A percentile compares a stretch with the other conserved stretches of the same genome.
phyloP scores from a whole-genome alignment of 169 alveolate genomes.

The Babesia gibsoni region DNA sequence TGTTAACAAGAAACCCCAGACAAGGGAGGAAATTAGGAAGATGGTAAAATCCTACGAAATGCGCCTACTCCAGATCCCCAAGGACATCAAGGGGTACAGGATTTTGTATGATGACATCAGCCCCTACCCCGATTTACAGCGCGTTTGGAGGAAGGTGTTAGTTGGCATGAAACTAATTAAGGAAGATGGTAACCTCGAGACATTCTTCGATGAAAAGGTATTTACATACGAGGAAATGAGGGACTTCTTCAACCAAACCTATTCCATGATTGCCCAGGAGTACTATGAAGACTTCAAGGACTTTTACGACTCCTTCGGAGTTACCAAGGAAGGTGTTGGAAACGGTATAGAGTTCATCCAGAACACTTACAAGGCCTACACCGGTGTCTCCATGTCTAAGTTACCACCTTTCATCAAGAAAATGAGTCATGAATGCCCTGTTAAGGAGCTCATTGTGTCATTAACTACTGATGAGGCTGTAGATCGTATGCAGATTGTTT shows the following conservation, averaged over 20 bases:
- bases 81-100: conserved; percentile 47
- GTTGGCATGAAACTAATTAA: conserved; percentile 38
- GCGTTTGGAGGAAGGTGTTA: conserved; percentile 46
- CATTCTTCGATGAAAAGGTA: conserved; percentile 35
- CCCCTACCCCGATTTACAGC: conserved; percentile 39
- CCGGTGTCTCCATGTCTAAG: conserved; percentile 53
- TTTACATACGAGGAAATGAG: conserved; percentile 47
- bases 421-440: conserved; percentile 41
- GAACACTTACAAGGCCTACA: conserved; percentile 37
- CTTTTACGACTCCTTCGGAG: conserved; percentile 52
- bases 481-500: conserved; percentile 41
- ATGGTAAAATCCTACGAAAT: conserved; percentile 30
- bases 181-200: conserved; percentile 37
- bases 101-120: conserved; percentile 34
- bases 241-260: conserved; percentile 51
- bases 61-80: conserved; percentile 48
- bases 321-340: conserved; percentile 61
- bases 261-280: conserved; percentile 58
- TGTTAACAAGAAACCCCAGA: background rate
- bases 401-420: conserved; percentile 57
- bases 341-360: conserved; percentile 30
- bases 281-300: conserved; percentile 34
- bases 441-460: conserved; percentile 56
- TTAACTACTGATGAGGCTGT: conserved; percentile 51
- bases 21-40: background rate